Conservation (phyloP, 1,284 basidiomycete genomes). For the Takashimella tepidaria region DNA sequence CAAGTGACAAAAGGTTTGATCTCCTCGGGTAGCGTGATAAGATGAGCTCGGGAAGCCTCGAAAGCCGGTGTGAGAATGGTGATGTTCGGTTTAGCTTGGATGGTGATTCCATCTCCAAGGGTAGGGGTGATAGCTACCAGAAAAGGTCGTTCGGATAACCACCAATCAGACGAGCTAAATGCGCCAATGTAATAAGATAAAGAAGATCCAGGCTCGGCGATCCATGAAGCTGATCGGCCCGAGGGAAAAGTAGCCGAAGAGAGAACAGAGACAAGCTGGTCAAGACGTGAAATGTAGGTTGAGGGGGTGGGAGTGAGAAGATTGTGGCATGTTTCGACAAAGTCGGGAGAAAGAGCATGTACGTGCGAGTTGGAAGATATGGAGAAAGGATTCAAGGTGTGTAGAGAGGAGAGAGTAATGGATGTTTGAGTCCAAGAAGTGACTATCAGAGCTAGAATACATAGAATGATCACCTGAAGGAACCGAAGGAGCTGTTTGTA, state of each 20-base stretch:
- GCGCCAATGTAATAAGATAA: constrained; percentile 68
- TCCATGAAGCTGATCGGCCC: constrained; percentile 22
- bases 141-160: constrained; percentile 69
- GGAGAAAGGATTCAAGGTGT: background rate
- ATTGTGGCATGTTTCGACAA: constrained; percentile 7
- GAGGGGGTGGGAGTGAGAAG: constrained; percentile 11
- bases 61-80: constrained; percentile 69
- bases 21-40: constrained; percentile 51
- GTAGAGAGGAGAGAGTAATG: background rate
- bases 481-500: background rate
- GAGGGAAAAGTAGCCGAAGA: background rate
- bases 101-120: constrained; percentile 13
- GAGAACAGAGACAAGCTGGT: constrained; percentile 12
- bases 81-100: constrained; percentile 44
- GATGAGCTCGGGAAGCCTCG: constrained; percentile 64
- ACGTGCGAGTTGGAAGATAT: background rate
- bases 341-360: constrained; percentile 4
- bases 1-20: constrained; percentile 51
- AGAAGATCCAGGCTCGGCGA: constrained; percentile 69
- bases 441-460: background rate
- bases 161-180: constrained; percentile 57
- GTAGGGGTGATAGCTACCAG: constrained; percentile 57
- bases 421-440: background rate
- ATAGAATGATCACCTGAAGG: background rate
- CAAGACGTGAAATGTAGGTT: constrained; percentile 14